Evolutionary conservation across 306 rosid species (phyloP).

Genomic region (Begonia fuchsioides): DNA sequence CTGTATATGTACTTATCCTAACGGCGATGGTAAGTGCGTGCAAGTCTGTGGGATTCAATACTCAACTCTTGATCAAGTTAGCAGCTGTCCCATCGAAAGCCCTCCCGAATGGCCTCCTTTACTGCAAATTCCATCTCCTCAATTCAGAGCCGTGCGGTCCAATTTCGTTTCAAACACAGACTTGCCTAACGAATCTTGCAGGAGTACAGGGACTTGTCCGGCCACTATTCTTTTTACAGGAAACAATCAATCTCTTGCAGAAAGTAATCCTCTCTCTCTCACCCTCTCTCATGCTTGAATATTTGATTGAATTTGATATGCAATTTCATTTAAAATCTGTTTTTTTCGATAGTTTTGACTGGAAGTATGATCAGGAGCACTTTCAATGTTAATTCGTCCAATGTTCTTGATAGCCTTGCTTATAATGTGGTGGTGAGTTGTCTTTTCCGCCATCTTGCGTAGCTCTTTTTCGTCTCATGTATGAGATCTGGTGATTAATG

Average conservation of each 20-base stretch:
- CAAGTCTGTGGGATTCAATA: conserved; percentile 40
- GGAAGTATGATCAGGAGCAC: conserved; percentile 34
- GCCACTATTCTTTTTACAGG: conserved; percentile 62
- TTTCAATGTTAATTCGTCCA: conserved; percentile 21
- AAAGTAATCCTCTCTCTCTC: conserved; percentile 25
- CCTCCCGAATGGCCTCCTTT: conserved; percentile 79
- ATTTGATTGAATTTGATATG: background rate
- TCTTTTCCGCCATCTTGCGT: background rate
- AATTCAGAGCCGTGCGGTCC: conserved; percentile 45
- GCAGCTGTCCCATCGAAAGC: conserved; percentile 28
- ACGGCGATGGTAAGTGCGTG: conserved; percentile 32
- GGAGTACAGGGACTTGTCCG: conserved; percentile 56
- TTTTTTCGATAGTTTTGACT: conserved; percentile 32
- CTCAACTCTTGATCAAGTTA: conserved; percentile 55
- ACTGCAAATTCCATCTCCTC: conserved; percentile 54
- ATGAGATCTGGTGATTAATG: background rate
- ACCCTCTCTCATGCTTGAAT: background rate
- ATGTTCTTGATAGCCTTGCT: conserved; percentile 29
- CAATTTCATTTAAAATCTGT: background rate
- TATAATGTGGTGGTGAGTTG: conserved; percentile 40
- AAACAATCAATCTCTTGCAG: conserved; percentile 49
- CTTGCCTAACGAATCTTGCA: conserved; percentile 55
- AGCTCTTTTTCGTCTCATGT: background rate
- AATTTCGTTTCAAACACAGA: conserved; percentile 27
- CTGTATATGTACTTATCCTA: conserved; percentile 27